Evolutionary conservation across 768 basidiomycete genomes (phyloP), one percentile per base, ranked within the genome.

Genomic region (Macrocybe gigantea): DNA sequence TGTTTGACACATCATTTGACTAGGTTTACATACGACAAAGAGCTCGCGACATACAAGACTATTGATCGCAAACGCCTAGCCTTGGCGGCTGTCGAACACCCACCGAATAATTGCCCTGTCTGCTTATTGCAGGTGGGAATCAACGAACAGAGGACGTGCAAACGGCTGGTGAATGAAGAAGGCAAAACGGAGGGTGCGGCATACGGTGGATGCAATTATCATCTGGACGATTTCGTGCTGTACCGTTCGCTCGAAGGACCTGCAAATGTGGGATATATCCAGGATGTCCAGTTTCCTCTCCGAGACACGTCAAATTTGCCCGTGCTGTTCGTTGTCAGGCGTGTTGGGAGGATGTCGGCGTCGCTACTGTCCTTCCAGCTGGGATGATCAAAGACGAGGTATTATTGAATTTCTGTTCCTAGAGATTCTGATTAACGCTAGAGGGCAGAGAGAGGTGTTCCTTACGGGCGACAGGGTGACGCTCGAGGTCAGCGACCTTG

Each of bases 141-240:
- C 45, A 52, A 52, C 9, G 58, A 71, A 8, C 54, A 66, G n/a
- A 63, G 68, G 8, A 46, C 53, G 12, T 49, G 56, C n/a, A 59
- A 64, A 9, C 50, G 54, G 1, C 59, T 51, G 30, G 54, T 75
- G n/a, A 64, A 61, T n/a, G 61, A 65, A 9, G 53, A 59, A n/a
- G 60, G 58, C 1, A 43, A 51, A 9, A 49, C 54, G 0, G 62
- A 62, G 13, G 83, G 79, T 0, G 49, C 86, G 22, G 60, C 67
- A 0, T 79, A 69, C 56, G 63, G 61, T 7, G 78, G 77, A 0
- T 53, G 65, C 1, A 63, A 62, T 0, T 89, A 82, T 51, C 88
- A 91, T 46, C 42, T 67, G 0, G 63, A 79, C 38, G 88, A 90
- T 34, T 86, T 77, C 51, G 77, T 79, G 5, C 64, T 82, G 5